A percentile compares a stretch with the other conserved stretches of the same genome.
phyloP scores from a whole-genome alignment of 2,329 filamentous ascomycete species.

The Aspergillus ustus region DNA sequence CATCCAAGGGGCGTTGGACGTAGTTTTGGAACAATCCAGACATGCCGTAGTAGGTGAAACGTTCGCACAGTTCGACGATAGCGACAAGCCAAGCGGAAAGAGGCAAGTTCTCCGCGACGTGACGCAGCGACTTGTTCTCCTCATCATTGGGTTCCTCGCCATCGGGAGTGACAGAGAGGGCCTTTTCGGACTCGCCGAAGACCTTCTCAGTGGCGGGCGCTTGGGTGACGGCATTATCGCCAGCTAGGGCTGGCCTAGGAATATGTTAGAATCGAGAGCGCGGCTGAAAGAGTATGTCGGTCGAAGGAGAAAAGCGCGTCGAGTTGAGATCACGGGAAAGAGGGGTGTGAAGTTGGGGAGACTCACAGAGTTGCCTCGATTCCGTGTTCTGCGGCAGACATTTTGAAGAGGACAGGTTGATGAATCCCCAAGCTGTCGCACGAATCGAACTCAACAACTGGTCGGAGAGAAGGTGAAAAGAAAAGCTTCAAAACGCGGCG shows the following conservation, averaged over 20 bases:
- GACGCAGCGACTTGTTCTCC: conserved; percentile 56
- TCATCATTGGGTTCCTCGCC: conserved; percentile 59
- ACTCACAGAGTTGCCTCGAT: conserved; percentile 35
- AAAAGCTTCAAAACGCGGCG: conserved; percentile 20
- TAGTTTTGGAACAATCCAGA: conserved; percentile 63
- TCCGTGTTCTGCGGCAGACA: conserved; percentile 35
- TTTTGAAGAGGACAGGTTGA: conserved; percentile 21
- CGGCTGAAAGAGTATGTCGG: neutral
- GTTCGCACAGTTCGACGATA: conserved; percentile 61
- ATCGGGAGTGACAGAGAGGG: conserved; percentile 43
- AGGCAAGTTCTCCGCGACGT: conserved; percentile 60
- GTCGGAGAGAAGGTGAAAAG: conserved; percentile 19
- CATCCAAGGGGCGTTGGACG: conserved; percentile 49
- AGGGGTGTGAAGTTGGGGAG: neutral
- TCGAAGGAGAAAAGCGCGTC: neutral
- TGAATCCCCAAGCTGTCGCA: conserved; percentile 10
- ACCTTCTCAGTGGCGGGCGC: conserved; percentile 31
- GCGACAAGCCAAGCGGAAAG: conserved; percentile 62
- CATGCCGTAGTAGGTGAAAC: conserved; percentile 63
- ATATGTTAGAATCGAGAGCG: neutral
- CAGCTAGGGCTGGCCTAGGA: conserved; percentile 23
- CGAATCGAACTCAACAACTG: conserved; percentile 12
- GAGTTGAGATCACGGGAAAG: neutral
- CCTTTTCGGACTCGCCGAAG: conserved; percentile 38
- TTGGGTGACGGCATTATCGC: conserved; percentile 23